phyloP scores from a whole-genome alignment of 2,329 filamentous ascomycete genomes.

The Aschersonia sp. region DNA sequence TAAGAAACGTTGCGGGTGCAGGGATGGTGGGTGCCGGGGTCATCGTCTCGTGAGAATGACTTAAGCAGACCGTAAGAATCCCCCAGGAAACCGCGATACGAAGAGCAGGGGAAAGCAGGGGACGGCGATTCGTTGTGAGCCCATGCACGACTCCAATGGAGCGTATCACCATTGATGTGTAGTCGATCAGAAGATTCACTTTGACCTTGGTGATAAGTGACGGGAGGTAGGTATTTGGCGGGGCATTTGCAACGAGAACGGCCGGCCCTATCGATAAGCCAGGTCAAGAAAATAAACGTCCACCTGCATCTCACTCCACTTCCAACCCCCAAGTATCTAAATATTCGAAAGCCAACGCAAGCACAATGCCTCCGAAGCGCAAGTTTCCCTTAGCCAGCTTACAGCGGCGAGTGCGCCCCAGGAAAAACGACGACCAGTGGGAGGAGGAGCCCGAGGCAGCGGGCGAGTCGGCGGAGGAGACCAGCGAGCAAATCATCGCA shows the following conservation, averaged over 20 bases:
- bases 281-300: too few relatives aligned
- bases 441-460: constrained; percentile 12
- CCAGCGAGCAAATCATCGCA: constrained; percentile 8
- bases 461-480: not conserved
- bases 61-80: too few relatives aligned
- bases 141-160: too few relatives aligned
- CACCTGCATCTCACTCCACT: not conserved
- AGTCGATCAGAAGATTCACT: too few relatives aligned
- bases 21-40: too few relatives aligned
- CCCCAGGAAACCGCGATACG: too few relatives aligned
- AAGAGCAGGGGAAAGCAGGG: too few relatives aligned
- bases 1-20: too few relatives aligned
- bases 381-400: constrained; percentile 22
- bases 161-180: too few relatives aligned
- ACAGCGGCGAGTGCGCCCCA: constrained; percentile 27
- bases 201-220: not conserved
- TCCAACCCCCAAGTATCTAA: not conserved
- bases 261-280: constrained; percentile 3
- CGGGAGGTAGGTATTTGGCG: not conserved
- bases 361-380: constrained; percentile 21
- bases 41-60: too few relatives aligned
- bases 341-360: not conserved
- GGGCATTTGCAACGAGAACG: not conserved
- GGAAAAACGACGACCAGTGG: constrained; percentile 29
- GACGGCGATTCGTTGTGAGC: too few relatives aligned